Conservation (phyloP, 169 alveolate species). For the Babesia ovata region DNA sequence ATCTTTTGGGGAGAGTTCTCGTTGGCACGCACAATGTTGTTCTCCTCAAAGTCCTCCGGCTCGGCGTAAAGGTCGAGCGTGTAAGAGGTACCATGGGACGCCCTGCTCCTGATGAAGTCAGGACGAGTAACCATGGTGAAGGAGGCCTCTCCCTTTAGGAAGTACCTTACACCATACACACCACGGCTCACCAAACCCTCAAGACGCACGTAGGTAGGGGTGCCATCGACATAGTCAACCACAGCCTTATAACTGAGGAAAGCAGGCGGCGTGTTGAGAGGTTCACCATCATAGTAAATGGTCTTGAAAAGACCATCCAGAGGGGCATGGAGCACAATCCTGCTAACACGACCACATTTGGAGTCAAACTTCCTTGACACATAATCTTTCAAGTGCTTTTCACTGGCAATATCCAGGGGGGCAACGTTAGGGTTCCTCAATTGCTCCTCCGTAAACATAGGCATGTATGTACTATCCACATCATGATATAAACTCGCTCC, state of each 20-base stretch:
- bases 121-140: conserved; percentile 16
- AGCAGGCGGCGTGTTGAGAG: not conserved
- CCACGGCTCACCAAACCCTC: conserved; percentile 22
- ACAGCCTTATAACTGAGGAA: conserved; percentile 34
- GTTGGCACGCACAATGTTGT: not conserved
- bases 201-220: conserved; percentile 10
- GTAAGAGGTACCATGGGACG: conserved; percentile 5
- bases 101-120: conserved; percentile 5
- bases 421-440: conserved; percentile 3
- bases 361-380: not conserved
- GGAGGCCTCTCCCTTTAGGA: not conserved
- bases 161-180: conserved; percentile 10
- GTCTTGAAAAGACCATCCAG: conserved; percentile 5
- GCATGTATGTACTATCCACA: conserved; percentile 3
- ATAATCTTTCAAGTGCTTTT: not conserved
- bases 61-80: conserved; percentile 14
- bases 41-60: not conserved
- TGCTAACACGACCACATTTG: not conserved
- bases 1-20: not conserved
- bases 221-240: conserved; percentile 10
- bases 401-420: conserved; percentile 8
- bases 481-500: not conserved
- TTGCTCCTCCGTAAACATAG: conserved; percentile 17
- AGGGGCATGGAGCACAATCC: conserved; percentile 21
- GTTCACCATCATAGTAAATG: not conserved